Evolutionary conservation across 768 basidiomycete genomes (phyloP).

Genomic region (Dentipellis sp.): DNA sequence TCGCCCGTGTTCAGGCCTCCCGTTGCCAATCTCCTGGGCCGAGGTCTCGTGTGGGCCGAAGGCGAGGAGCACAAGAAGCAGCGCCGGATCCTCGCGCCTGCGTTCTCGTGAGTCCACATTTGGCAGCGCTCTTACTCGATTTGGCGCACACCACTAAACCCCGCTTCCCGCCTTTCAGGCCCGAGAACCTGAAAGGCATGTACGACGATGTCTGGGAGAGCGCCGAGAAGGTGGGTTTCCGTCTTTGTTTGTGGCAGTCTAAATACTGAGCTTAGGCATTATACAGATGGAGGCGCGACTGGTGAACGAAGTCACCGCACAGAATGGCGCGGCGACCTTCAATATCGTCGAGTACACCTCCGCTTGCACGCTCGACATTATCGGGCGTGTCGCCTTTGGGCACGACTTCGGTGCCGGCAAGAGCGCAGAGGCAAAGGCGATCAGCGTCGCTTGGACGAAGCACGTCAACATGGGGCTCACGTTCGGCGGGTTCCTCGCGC

Average conservation of each 20-base stretch:
- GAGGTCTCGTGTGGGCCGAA: constrained; percentile 23
- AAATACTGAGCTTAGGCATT: neutral
- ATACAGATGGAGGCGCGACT: neutral
- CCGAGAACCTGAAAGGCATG: constrained; percentile 27
- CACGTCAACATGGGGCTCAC: constrained; percentile 16
- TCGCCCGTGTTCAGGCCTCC: constrained; percentile 19
- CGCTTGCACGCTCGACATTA: neutral
- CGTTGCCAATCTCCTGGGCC: constrained; percentile 20
- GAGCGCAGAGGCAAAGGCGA: constrained; percentile 20
- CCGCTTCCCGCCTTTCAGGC: constrained; percentile 11
- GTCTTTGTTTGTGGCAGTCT: constrained; percentile 10
- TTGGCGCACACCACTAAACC: neutral
- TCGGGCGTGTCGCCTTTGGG: constrained; percentile 22
- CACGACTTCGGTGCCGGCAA: constrained; percentile 29
- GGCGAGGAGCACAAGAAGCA: constrained; percentile 22
- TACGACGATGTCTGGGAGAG: constrained; percentile 25
- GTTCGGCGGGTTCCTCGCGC: constrained; percentile 15
- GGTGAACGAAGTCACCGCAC: neutral
- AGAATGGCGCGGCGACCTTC: neutral
- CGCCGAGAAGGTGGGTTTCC: constrained; percentile 21
- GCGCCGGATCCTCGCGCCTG: constrained; percentile 25
- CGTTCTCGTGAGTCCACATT: constrained; percentile 24
- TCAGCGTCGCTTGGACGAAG: constrained; percentile 19
- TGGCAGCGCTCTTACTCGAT: neutral
- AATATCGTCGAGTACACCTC: neutral